Conservation (phyloP, 1,284 basidiomycete genomes). For the Flammula alnicola region DNA sequence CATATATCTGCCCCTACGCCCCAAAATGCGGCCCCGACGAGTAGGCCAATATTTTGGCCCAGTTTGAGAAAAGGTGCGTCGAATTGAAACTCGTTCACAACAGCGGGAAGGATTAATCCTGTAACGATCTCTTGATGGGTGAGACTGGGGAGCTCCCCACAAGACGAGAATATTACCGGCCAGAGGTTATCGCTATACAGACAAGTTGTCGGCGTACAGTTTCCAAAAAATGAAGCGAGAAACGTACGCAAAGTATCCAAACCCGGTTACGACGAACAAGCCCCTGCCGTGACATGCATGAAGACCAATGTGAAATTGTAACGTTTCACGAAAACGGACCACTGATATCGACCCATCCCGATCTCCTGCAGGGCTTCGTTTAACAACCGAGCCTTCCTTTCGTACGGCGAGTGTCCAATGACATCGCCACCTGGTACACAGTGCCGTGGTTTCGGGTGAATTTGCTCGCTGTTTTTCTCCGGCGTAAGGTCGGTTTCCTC, state of each 20-base stretch:
- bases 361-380: too few species aligned
- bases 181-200: slow-evolving; percentile 39
- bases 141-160: background rate
- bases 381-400: too few species aligned
- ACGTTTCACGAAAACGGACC: too few species aligned
- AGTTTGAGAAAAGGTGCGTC: slow-evolving; percentile 60
- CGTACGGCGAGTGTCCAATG: too few species aligned
- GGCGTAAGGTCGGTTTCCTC: too few species aligned
- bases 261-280: slow-evolving; percentile 63
- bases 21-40: slow-evolving; percentile 71
- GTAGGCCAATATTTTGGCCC: slow-evolving; percentile 62
- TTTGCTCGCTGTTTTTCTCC: too few species aligned
- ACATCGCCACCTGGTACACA: too few species aligned
- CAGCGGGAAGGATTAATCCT: slow-evolving; percentile 60
- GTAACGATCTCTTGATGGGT: slow-evolving; percentile 46
- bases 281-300: too few species aligned
- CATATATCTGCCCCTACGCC: slow-evolving; percentile 65
- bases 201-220: background rate
- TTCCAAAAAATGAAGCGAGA: background rate
- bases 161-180: slow-evolving; percentile 25
- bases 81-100: slow-evolving; percentile 61
- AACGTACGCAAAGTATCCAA: slow-evolving; percentile 74
- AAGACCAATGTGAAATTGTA: too few species aligned
- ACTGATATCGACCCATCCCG: too few species aligned
- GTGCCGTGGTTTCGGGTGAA: too few species aligned